Conservation (phyloP, 352 stramenopile species). For the Globisporangium ultimum region DNA sequence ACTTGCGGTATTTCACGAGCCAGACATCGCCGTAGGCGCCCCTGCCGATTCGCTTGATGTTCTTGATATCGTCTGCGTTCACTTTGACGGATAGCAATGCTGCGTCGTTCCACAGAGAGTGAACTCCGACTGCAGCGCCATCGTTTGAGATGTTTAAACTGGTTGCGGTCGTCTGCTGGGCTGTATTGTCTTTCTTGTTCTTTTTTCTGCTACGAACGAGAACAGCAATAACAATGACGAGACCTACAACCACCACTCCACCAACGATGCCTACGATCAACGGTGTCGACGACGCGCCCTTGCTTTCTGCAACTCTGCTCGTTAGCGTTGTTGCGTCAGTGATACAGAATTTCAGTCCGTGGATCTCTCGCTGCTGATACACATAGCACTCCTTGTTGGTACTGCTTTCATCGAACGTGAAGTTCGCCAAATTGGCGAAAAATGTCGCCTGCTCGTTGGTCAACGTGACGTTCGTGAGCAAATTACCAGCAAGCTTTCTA, state of each 20-base stretch:
- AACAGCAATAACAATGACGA: too few relatives aligned
- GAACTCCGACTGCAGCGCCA: background rate
- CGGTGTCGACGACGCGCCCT: background rate
- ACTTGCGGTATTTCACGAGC: conserved; percentile 10
- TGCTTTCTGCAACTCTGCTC: background rate
- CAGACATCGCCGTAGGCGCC: conserved; percentile 8
- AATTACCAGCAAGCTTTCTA: conserved; percentile 2
- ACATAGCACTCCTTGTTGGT: conserved; percentile 3
- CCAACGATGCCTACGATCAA: too few relatives aligned
- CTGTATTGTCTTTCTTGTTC: too few relatives aligned
- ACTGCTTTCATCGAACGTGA: conserved; percentile 2
- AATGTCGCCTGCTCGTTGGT: conserved; percentile 2
- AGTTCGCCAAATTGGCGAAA: background rate
- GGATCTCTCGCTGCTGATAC: background rate
- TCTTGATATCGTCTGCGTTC: conserved; percentile 9
- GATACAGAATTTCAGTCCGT: conserved; percentile 2
- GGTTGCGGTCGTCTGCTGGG: background rate
- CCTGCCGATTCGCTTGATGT: conserved; percentile 4
- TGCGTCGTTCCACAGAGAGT: conserved; percentile 35
- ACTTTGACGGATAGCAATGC: conserved; percentile 33
- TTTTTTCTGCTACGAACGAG: too few relatives aligned
- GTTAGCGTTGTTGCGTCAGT: too few relatives aligned
- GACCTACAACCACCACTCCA: too few relatives aligned
- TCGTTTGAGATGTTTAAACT: too few relatives aligned
- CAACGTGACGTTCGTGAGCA: conserved; percentile 1